Evolutionary conservation across 2,329 filamentous ascomycete species (phyloP).

Genomic region (Colletotrichum lupini): DNA sequence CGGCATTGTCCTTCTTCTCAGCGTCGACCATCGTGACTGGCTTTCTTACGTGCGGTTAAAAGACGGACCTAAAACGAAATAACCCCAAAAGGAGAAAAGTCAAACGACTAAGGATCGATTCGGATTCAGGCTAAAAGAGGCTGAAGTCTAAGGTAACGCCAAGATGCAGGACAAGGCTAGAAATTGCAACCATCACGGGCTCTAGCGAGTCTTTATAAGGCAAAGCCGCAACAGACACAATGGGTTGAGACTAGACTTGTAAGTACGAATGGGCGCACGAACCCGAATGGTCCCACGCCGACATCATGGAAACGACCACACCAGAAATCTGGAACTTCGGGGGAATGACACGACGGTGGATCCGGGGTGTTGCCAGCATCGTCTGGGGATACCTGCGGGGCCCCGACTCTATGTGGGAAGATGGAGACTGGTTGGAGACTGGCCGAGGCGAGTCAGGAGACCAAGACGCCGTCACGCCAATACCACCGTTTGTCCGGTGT

Average conservation of each 20-base stretch:
- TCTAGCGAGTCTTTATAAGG: constrained; percentile 20
- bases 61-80: background rate
- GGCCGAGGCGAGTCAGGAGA: constrained; percentile 15
- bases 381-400: constrained; percentile 20
- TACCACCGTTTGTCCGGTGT: constrained; percentile 8
- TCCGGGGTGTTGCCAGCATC: constrained; percentile 20
- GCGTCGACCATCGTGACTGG: background rate
- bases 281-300: constrained; percentile 16
- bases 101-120: background rate
- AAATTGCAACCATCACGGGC: constrained; percentile 5
- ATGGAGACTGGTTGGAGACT: constrained; percentile 16
- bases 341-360: constrained; percentile 10
- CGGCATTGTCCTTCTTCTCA: constrained; percentile 15
- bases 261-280: constrained; percentile 9
- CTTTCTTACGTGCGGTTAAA: background rate
- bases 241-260: constrained; percentile 9
- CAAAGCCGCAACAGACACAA: background rate
- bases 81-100: background rate
- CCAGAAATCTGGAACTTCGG: constrained; percentile 17
- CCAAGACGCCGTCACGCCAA: background rate
- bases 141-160: background rate
- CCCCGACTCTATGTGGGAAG: constrained; percentile 4
- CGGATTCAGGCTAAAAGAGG: background rate
- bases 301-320: constrained; percentile 13
- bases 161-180: background rate